Evolutionary conservation across 441 rosid species (phyloP), one percentile per base, ranked within the genome.

Genomic region (Viola pubescens): DNA sequence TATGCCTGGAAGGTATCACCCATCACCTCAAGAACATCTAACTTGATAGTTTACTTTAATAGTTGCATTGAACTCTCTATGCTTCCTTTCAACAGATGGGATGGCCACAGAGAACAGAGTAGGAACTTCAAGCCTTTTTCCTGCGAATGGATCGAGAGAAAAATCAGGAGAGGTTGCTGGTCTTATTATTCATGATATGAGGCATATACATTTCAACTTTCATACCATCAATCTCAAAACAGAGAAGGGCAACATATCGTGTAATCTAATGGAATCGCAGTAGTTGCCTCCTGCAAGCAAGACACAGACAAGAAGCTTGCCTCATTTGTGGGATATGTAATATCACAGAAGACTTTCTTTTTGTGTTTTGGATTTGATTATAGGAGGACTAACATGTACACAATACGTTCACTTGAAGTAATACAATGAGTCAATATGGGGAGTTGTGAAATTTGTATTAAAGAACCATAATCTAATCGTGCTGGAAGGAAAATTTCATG

Each of bases 1-100:
- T 94, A 94, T 70, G 91, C 96, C 53, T 94, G 98, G 98, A 94
- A 92, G 98, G 98, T 92, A 81, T 57, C 52, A 5, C 0, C 26
- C 42, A 48, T 53, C 44, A 40, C 11, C 58, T 39, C 66, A 3
- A 9, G 58, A 14, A 52, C 26, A 5, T 43, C 9, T 7, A n/a
- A 34, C 53, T 10, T 16, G 3, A n/a, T 46, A 6, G 13, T 53
- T 47, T 44, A 9, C 58, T 8, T 67, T 48, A 37, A 58, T 58
- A 4, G 48, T 60, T 47, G 52, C 37, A 38, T 11, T 50, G 4
- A 37, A 13, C 3, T n/a, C 34, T 26, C 34, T 26, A 26, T 4
- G 41, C 2, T 67, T 42, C 49, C 55, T 51, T 65, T 63, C 37
- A 62, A 48, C 82, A 88, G 98, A 61, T 88, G 63, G 91, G 83